Base-by-base conservation (phyloP, 2,329 filamentous ascomycete species). In the Alternaria brassicicola region DNA sequence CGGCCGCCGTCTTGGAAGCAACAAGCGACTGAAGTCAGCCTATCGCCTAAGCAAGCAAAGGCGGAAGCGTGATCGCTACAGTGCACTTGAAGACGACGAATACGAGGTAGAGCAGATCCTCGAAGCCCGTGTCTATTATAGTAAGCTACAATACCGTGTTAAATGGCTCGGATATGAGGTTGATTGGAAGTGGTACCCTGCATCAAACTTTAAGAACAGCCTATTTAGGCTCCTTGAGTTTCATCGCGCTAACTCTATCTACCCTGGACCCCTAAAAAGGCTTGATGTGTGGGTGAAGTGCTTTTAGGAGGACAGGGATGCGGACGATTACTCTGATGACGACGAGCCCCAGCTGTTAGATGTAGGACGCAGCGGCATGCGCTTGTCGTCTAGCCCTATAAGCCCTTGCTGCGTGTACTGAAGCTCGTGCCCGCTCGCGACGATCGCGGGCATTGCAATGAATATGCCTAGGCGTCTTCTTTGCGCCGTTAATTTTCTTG, bases 261-360 rank as follows among this genome's bases (percentile, higher is more conserved):
- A 36, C 33, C 55, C 31, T 21, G 57, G 60, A 30, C 57, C 59
- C 38, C 59, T 30, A 45, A 45, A 25, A 59, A 55, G 52, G 56
- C 45, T 65, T 25, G 51, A 54, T 23, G 10, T 25, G 13, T 64
- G 49, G 56, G 26, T 54, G 49, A 13, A 57, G 45, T 62, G 58
- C 43, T 66, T 54, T 59, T 51, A 66, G 41, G 46, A 61, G 41
- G 61, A 59, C n/a, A 61, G 54, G 28, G 56, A 66, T 49, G 51
- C 33, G 25, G 54, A 41, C 25, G 41, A 64, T 55, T 52, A 63
- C 52, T 52, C 62, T 23, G 5, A 35, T 41, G 38, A 41, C 17
- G 19, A 41, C 38, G 17, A 41, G 6, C 35, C 35, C 35, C 6
- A 38, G 35, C 35, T 7, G 35, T 38, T 13, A 38, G 35, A 38